Base-by-base conservation (phyloP, 164 flowering plant species). In the Brasenia schreberi region DNA sequence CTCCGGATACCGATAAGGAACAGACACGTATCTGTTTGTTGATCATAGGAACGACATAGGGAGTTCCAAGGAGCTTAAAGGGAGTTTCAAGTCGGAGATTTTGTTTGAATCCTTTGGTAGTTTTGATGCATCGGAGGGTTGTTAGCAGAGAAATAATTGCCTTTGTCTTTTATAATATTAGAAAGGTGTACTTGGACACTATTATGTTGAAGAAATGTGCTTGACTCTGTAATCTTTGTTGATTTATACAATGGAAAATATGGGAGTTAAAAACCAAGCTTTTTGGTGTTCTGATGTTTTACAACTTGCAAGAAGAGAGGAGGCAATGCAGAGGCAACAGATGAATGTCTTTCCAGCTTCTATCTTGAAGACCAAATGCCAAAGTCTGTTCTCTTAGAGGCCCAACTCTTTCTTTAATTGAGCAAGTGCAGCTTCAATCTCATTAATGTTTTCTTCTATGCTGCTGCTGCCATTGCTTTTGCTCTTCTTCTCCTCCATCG, bases 21-120 rank as follows among this genome's bases (percentile, higher is more conserved):
- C 56, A 92, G 97, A 1, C 96, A 95, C 42, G 0, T 92, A 90
- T 73, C 95, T 83, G 62, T 95, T 95, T 84, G 98, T 79, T 1
- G 99, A 95, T 69, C 99, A 95, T 70, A 98, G 99, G 23, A 95
- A 88, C 72, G 99, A 95, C 76, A 77, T 95, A 39, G 97, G 97
- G 66, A 90, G 89, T 72, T 95, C 99, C n/a, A 92, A 87, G 78
- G 92, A 90, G 67, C 90, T 95, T 10, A 92, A 95, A 75, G 99
- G 99, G 27, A 95, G n/a, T n/a, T 14, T 49, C 12, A 14, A 14
- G 16, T 49, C 56, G 10, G 16, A 49, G 4, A 49, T 49, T 49
- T 49, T 49, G 14, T 49, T 49, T 49, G 16, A 14, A 49, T 49
- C 16, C 10, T 49, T 49, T 49, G 56, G 10, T 49, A 1, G 56